These are phyloP conservation scores for Amaranthus hypochondriacus DNA, from an alignment of 148 eudicot species.

Conservation along the genomic window DNA sequence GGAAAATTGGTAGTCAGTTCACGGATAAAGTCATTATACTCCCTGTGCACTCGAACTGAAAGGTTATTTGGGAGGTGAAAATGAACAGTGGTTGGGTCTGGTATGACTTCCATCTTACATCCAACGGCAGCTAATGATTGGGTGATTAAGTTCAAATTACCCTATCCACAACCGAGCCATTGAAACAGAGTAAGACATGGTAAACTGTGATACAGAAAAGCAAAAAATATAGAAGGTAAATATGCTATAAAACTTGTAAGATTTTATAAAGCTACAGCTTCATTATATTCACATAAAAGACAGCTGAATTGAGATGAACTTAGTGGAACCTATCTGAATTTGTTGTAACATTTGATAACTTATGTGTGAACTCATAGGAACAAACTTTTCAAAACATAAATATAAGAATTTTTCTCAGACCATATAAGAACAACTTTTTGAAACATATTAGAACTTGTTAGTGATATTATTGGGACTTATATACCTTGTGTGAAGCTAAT, in stretches of 20 bases:
- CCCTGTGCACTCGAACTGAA: constrained; percentile 82
- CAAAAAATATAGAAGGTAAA: neutral
- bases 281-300: too few species aligned
- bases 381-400: too few species aligned
- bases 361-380: too few species aligned
- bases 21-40: constrained; percentile 61
- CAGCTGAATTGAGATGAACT: too few species aligned
- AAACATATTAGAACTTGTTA: too few species aligned
- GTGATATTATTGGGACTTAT: too few species aligned
- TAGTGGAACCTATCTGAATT: too few species aligned
- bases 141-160: constrained; percentile 89
- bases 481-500: too few species aligned
- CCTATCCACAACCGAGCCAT: constrained; percentile 42
- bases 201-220: neutral
- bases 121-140: constrained; percentile 95
- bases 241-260: neutral
- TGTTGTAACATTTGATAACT: too few species aligned
- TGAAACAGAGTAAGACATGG: constrained; percentile 13
- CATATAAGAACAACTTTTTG: too few species aligned
- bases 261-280: neutral
- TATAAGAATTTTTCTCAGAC: too few species aligned
- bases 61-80: constrained; percentile 84
- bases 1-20: constrained; percentile 81
- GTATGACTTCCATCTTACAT: constrained; percentile 76
- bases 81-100: constrained; percentile 98